These are phyloP conservation scores for Saccharomyces pastorianus DNA, from an alignment of 1,139 yeast genomes.

Conservation along the genomic window DNA sequence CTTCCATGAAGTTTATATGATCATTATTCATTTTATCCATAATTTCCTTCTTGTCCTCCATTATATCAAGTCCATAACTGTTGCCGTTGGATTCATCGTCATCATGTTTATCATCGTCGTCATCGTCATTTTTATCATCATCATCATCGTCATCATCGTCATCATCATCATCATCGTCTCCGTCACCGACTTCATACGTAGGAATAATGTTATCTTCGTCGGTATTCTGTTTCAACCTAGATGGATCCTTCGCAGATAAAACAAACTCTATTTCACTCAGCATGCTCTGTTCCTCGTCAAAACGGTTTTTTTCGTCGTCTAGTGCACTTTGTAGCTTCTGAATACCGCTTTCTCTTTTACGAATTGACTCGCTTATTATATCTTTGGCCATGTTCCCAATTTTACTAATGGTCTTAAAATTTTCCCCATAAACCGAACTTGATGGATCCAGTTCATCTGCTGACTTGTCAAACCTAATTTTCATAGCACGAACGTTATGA, in stretches of 20 bases:
- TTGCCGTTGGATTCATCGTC: background rate
- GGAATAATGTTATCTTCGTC: constrained; percentile 20
- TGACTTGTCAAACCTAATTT: constrained; percentile 26
- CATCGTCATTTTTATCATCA: background rate
- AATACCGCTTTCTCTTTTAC: constrained; percentile 15
- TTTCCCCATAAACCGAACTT: constrained; percentile 27
- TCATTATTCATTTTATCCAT: background rate
- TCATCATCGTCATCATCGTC: constrained; percentile 9
- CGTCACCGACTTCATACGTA: constrained; percentile 24
- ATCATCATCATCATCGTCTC: constrained; percentile 16
- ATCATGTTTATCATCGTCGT: background rate
- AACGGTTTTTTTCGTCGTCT: constrained; percentile 15
- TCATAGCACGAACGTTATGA: constrained; percentile 19
- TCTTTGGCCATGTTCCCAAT: constrained; percentile 25
- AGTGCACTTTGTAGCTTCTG: constrained; percentile 14
- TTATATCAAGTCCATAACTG: background rate
- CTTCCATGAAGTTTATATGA: background rate
- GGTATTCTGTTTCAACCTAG: constrained; percentile 6
- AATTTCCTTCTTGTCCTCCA: background rate
- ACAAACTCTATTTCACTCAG: constrained; percentile 25
- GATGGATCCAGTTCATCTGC: constrained; percentile 24
- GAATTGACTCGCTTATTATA: constrained; percentile 17
- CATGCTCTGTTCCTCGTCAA: constrained; percentile 20
- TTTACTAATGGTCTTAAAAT: constrained; percentile 23
- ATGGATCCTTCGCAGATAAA: constrained; percentile 24